These are phyloP conservation scores for Lasiosphaeria ovina DNA, from an alignment of 495 filamentous ascomycete genomes.

Conservation along the genomic window DNA sequence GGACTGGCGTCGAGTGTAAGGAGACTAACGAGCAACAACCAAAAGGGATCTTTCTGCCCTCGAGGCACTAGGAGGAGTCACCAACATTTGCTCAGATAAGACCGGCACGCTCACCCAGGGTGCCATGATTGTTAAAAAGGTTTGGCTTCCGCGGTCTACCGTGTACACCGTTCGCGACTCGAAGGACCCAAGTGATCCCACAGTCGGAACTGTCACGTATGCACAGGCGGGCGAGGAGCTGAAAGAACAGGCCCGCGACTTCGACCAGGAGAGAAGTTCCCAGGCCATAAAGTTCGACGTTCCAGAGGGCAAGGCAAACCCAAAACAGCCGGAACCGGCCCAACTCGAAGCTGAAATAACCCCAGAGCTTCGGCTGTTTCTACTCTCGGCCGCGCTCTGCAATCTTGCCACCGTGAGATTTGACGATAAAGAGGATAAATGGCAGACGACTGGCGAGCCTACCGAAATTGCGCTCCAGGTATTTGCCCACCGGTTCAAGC, in stretches of 20 bases:
- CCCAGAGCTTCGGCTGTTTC: constrained; percentile 58
- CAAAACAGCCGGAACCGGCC: constrained; percentile 17
- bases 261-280: constrained; percentile 51
- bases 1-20: not conserved
- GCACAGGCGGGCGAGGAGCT: constrained; percentile 27
- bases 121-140: constrained; percentile 75
- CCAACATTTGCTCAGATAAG: constrained; percentile 88
- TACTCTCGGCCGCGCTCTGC: constrained; percentile 71
- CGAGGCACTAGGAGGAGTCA: constrained; percentile 80
- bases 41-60: constrained; percentile 64
- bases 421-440: constrained; percentile 50
- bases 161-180: constrained; percentile 59
- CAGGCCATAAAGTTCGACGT: constrained; percentile 55
- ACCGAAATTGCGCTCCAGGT: constrained; percentile 84
- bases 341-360: constrained; percentile 35
- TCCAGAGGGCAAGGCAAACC: constrained; percentile 42
- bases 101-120: constrained; percentile 80
- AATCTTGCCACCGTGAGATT: constrained; percentile 71
- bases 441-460: constrained; percentile 77
- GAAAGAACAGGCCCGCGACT: constrained; percentile 40
- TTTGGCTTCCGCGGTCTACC: constrained; percentile 66
- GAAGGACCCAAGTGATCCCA: constrained; percentile 58
- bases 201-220: constrained; percentile 40
- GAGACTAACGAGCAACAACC: not conserved
- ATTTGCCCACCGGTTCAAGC: constrained; percentile 68